Conservation (phyloP, 2,329 filamentous ascomycete genomes). For the Diaporthe nobilis region DNA sequence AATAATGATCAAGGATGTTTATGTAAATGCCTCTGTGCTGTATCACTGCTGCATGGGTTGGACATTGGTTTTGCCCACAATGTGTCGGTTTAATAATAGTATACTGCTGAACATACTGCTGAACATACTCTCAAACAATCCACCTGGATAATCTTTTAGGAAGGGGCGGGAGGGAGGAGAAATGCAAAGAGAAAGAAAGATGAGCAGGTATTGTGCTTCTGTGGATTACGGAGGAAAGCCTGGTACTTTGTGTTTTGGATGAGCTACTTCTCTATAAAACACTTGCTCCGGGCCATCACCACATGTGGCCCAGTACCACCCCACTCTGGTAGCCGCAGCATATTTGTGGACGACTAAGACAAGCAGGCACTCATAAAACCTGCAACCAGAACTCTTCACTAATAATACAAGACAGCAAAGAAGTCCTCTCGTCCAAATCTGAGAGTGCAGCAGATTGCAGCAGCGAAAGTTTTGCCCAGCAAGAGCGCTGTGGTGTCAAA, state of each 20-base stretch:
- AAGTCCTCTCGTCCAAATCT: too few relatives aligned
- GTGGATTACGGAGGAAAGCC: background rate
- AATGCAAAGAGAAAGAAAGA: too few relatives aligned
- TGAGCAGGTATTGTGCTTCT: too few relatives aligned
- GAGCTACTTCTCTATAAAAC: background rate
- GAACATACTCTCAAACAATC: too few relatives aligned
- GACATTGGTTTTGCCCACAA: too few relatives aligned
- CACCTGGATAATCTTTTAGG: too few relatives aligned
- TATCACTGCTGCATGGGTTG: background rate
- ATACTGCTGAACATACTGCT: too few relatives aligned
- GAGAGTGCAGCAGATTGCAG: background rate
- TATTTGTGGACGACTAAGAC: background rate
- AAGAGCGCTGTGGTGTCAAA: background rate
- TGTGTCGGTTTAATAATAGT: too few relatives aligned
- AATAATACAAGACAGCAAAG: background rate
- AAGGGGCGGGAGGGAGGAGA: too few relatives aligned
- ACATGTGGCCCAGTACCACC: background rate
- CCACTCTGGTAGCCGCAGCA: background rate
- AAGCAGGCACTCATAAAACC: background rate
- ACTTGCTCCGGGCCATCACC: background rate
- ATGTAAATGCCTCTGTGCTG: background rate
- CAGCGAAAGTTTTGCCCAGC: background rate
- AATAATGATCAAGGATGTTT: background rate
- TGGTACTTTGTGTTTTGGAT: background rate
- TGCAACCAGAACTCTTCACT: background rate